A percentile compares a stretch with the other conserved stretches of the same genome.
Conservation (phyloP, 768 basidiomycete species). For the Boletellus sp. region DNA sequence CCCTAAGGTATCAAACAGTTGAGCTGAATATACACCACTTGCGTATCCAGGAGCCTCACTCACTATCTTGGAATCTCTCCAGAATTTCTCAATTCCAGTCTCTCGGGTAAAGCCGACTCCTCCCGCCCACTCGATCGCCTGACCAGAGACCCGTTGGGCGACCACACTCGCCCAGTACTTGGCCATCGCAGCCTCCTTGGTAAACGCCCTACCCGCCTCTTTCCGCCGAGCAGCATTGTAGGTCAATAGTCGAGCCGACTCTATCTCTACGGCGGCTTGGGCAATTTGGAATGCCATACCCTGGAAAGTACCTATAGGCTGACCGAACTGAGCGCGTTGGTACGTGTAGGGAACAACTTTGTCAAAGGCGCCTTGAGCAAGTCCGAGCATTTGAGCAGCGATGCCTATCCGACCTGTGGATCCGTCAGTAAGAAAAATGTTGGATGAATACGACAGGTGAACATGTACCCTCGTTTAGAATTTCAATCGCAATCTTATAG, state of each 20-base stretch:
- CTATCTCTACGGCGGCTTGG: conserved; percentile 84
- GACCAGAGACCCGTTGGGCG: conserved; percentile 82
- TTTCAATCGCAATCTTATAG: conserved; percentile 96
- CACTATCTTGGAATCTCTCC: conserved; percentile 95
- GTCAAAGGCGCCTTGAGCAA: conserved; percentile 96
- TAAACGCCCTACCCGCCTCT: conserved; percentile 83
- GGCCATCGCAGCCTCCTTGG: conserved; percentile 96
- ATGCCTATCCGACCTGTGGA: conserved; percentile 83
- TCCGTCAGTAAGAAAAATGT: not conserved
- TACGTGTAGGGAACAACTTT: conserved; percentile 95
- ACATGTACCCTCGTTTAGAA: conserved; percentile 78
- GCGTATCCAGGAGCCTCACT: conserved; percentile 29
- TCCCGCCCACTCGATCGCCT: conserved; percentile 95
- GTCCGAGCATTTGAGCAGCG: conserved; percentile 97
- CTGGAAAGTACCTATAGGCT: conserved; percentile 91
- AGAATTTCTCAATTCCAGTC: conserved; percentile 94
- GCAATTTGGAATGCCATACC: conserved; percentile 96
- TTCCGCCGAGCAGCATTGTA: conserved; percentile 96
- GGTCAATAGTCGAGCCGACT: conserved; percentile 83
- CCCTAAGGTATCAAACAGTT: conserved; percentile 44
- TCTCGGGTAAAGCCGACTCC: conserved; percentile 92
- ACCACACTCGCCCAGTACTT: conserved; percentile 90
- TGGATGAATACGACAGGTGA: not conserved
- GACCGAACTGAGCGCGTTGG: conserved; percentile 91
- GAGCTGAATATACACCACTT: not conserved